Conservation (phyloP, 176 grass and related monocot species). For the Zoysia japonica region DNA sequence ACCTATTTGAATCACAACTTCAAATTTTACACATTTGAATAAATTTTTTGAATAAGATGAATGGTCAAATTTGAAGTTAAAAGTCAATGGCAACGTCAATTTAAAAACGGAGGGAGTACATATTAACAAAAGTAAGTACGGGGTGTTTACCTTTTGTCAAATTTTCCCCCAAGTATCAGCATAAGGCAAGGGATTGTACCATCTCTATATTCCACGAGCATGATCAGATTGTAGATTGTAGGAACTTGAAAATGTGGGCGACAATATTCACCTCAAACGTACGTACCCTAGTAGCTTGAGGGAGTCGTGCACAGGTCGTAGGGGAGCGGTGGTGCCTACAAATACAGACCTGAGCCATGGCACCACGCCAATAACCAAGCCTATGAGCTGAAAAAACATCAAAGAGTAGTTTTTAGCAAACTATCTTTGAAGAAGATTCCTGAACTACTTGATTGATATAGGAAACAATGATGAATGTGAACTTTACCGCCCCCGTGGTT, state of each 20-base stretch:
- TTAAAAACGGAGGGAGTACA: too few relatives aligned
- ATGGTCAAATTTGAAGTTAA: too few relatives aligned
- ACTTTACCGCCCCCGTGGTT: slow-evolving; percentile 56
- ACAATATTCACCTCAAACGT: neutral
- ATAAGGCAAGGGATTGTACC: slow-evolving; percentile 59
- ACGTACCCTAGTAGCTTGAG: slow-evolving; percentile 45
- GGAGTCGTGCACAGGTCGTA: slow-evolving; percentile 53
- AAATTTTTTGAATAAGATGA: too few relatives aligned
- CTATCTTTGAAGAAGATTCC: neutral
- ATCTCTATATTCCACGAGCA: slow-evolving; percentile 40
- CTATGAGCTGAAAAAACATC: slow-evolving; percentile 46
- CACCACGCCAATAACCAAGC: slow-evolving; percentile 56
- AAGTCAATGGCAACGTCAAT: too few relatives aligned
- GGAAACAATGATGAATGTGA: neutral
- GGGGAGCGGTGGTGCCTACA: slow-evolving; percentile 43
- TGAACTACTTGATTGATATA: neutral
- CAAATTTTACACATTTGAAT: too few relatives aligned
- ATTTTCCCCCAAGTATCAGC: slow-evolving; percentile 71
- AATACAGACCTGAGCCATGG: slow-evolving; percentile 58
- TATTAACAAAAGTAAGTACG: too few relatives aligned
- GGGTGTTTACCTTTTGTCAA: slow-evolving; percentile 60
- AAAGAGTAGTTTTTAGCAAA: neutral
- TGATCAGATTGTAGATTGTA: neutral
- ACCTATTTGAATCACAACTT: too few relatives aligned
- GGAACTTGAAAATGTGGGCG: neutral